phyloP scores from a whole-genome alignment of 2,329 filamentous ascomycete genomes.

The Cercospora zeina region DNA sequence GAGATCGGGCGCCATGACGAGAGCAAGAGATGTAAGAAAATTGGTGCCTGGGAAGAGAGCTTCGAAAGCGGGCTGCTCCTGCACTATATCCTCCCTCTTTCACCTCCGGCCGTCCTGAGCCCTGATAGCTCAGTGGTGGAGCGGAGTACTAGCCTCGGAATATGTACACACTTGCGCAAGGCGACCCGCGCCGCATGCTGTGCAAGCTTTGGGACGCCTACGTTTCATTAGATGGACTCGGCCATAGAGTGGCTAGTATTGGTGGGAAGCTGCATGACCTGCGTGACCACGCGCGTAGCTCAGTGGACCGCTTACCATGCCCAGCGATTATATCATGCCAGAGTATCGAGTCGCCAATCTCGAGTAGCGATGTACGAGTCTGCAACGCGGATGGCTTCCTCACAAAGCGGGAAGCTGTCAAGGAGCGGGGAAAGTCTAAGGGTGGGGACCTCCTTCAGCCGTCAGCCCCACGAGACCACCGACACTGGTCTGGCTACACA shows the following conservation, averaged over 20 bases:
- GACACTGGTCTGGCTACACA: background rate
- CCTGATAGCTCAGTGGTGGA: background rate
- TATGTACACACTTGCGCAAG: background rate
- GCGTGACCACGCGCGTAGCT: background rate
- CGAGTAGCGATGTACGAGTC: background rate
- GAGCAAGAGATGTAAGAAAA: background rate
- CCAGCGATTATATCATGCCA: background rate
- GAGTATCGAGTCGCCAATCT: background rate
- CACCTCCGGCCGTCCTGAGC: background rate
- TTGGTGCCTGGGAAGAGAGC: background rate
- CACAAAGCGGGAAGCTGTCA: background rate
- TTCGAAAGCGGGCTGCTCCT: background rate
- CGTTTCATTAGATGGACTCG: background rate
- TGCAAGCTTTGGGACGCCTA: conserved; percentile 5
- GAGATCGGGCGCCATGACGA: conserved; percentile 47
- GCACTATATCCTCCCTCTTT: conserved; percentile 6
- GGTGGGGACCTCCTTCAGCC: background rate
- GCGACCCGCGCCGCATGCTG: conserved; percentile 3
- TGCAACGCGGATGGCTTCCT: background rate
- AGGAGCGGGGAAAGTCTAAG: background rate
- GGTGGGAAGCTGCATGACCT: conserved; percentile 1
- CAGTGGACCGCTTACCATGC: background rate
- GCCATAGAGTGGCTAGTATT: background rate
- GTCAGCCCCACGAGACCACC: background rate
- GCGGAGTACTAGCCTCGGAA: conserved; percentile 18